Evolutionary conservation across 2,329 filamentous ascomycete species (phyloP).

Genomic region (Aspergillus fischeri): DNA sequence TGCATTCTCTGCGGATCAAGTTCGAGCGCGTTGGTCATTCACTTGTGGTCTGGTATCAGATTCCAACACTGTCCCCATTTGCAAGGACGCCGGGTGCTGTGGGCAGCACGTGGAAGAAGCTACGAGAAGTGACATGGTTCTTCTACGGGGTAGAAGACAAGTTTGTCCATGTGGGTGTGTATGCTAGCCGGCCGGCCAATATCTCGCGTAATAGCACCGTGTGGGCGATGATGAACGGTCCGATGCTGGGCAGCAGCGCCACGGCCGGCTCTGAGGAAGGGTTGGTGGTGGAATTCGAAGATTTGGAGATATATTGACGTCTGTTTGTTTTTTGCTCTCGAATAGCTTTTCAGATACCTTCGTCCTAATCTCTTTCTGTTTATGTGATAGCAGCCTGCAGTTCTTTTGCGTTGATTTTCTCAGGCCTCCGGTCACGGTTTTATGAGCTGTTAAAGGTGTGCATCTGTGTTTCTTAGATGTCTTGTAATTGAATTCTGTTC

Average conservation of each 20-base stretch:
- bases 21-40: constrained; percentile 54
- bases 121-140: constrained; percentile 59
- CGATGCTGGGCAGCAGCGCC: constrained; percentile 20
- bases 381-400: background rate
- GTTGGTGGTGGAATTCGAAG: constrained; percentile 49
- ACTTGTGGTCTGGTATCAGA: constrained; percentile 56
- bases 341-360: background rate
- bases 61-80: constrained; percentile 34
- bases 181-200: constrained; percentile 54
- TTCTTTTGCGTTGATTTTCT: background rate
- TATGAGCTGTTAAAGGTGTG: background rate
- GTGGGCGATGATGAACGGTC: constrained; percentile 37
- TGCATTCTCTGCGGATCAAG: constrained; percentile 52
- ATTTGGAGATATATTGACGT: constrained; percentile 46
- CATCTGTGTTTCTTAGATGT: background rate
- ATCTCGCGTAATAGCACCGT: constrained; percentile 38
- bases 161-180: constrained; percentile 55
- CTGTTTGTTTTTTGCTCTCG: constrained; percentile 2
- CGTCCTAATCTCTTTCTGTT: background rate
- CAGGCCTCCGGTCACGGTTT: background rate
- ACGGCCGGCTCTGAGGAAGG: constrained; percentile 30
- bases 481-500: background rate
- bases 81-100: constrained; percentile 36
- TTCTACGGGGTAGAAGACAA: constrained; percentile 59
- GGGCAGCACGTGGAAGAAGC: constrained; percentile 51